Evolutionary conservation across 108 stramenopile species (phyloP), one percentile per base, ranked within the genome.

Genomic region (Skeletonema marinoi): DNA sequence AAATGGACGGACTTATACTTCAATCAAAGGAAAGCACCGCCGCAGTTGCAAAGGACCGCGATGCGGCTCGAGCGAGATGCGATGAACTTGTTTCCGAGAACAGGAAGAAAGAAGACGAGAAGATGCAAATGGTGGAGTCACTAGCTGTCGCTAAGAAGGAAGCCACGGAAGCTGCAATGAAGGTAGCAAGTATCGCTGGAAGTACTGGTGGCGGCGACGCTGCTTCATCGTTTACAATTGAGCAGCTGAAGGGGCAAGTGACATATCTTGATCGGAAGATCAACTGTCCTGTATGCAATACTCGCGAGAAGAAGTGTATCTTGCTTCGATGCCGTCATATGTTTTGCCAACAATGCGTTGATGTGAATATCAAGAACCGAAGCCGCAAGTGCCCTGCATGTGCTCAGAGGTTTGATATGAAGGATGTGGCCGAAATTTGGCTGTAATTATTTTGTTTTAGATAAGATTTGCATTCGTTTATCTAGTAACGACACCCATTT

Each of bases 251-350:
- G 32, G 86, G 87, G 6, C 92, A 93, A 71, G 87, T 94, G 6
- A 78, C 82, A 13, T 81, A 87, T 36, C 81, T 96, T 68, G 88
- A 92, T 61, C 75, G 74, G 66, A 89, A 89, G 32, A 69, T 97
- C 16, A 71, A 81, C 32, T 98, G 97, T 75, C 92, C 89, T 35
- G 95, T 98, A 17, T 98, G 97, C 78, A 92, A 96, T 64, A 79
- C 84, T 13, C 88, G 95, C 29, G 95, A 96, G 73, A 98, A 98
- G 85, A 91, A 90, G 31, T 87, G 86, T 73, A 94, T 95, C 60
- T 74, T 98, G 16, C 84, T 93, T n/a, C 89, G 97, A 62, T 98
- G 97, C 77, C 79, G 90, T n/a, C 97, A 98, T 83, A 90, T 96
- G 89, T 96, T 96, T 74, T 98, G 97, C 79, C 90, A 85, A 65